phyloP scores from a whole-genome alignment of 345 rosid species.

The Laguncularia racemosa region DNA sequence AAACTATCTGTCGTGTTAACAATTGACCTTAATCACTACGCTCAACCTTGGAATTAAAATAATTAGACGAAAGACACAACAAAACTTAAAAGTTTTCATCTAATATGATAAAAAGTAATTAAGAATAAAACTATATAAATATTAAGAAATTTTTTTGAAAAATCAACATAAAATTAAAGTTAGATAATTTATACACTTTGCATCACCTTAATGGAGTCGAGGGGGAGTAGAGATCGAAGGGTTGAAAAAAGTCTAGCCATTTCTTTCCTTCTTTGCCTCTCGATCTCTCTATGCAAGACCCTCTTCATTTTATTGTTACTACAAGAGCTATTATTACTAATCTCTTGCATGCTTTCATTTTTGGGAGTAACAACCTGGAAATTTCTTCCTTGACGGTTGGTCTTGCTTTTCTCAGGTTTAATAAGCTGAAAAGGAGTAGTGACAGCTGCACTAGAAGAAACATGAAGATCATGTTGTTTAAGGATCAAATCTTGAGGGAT shows the following conservation, averaged over 20 bases:
- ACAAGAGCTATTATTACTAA: not conserved
- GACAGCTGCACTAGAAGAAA: not conserved
- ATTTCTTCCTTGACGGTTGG: too few species aligned
- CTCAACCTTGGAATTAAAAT: too few species aligned
- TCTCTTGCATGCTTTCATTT: not conserved
- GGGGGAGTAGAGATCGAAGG: conserved; percentile 68
- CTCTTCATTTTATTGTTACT: conserved; percentile 29
- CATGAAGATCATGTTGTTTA: conserved; percentile 8
- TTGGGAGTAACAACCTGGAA: not conserved
- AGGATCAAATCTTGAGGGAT: conserved; percentile 28
- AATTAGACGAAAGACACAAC: too few species aligned
- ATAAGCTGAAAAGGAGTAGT: not conserved
- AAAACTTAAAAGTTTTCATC: too few species aligned
- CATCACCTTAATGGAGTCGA: conserved; percentile 53
- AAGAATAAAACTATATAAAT: too few species aligned
- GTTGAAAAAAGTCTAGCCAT: conserved; percentile 53
- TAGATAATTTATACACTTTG: too few species aligned
- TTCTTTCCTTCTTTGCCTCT: conserved; percentile 67
- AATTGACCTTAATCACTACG: too few species aligned
- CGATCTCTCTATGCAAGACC: conserved; percentile 60
- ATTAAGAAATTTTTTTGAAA: too few species aligned
- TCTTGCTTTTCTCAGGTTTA: too few species aligned
- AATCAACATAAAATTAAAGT: too few species aligned
- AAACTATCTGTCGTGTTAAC: too few species aligned
- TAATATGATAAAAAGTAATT: too few species aligned